Base-by-base conservation (phyloP, 208 protist species). In the Acanthamoeba triangularis region DNA sequence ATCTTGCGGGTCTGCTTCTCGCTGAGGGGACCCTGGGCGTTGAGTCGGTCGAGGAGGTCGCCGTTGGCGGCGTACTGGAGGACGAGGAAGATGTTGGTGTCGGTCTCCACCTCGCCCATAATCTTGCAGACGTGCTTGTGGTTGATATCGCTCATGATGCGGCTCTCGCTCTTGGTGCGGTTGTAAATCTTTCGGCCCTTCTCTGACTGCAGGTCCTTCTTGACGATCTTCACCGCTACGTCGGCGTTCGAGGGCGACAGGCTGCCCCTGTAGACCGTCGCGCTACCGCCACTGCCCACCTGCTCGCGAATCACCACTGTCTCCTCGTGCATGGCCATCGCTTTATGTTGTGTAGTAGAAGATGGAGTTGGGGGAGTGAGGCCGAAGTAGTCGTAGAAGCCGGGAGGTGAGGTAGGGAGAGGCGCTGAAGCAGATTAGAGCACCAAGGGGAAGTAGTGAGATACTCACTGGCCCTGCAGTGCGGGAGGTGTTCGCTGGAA, bases 1-100 rank as follows among this genome's bases (percentile, higher is more conserved):
- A 97, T 95, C 37, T 90, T 93, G 10, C 72, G 78, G 35, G 96
- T 88, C 87, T 96, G 90, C 23, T 93, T 72, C 87, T 97, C 96
- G 23, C 11, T 61, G 80, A 88, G 80, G 0, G 47, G 47, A 5
- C 80, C 80, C 44, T 63, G 20, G n/a, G 20, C 11, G 47, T 61
- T 52, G 80, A 88, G 47, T 7, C 52, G 52, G n/a, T 88, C 80
- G 41, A 88, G 52, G 7, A 88, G 80, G 52, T 88, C 80, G 47
- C 80, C 80, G 20, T 88, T 23, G 41, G 41, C 6, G 41, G 80
- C 80, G 80, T 63, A 88, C 80, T 88, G 80, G 14, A 88, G 20
- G 52, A 88, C 47, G 47, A 59, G 33, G 80, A 52, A 88, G 80
- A 61, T 35, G 80, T 61, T 23, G 80, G 16, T 11, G 47, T 52